Evolutionary conservation across 169 alveolate species (phyloP), one percentile per base, ranked within the genome.

Genomic region (Eimeria praecox): DNA sequence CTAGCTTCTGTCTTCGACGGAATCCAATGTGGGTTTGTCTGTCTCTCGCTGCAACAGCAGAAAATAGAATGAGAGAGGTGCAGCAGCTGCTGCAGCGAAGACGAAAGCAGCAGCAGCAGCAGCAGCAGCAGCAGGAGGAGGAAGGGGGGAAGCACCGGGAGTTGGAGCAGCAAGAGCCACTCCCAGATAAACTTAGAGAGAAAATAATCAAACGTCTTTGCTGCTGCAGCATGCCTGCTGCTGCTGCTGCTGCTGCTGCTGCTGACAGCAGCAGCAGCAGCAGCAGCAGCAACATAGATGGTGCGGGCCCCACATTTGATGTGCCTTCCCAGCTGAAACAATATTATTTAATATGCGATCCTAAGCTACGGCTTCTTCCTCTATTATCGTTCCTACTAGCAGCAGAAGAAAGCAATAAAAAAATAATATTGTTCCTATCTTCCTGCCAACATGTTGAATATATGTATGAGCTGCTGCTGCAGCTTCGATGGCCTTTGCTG

Each of bases 371-470:
- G 4, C 90, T 86, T 52, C 85, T 86, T 40, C 92, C 69, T 30
- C 85, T 94, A 54, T 73, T 94, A 9, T 83, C 96, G 8, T 69
- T 82, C 3, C 80, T 94, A 24, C 93, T 83, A 20, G 73, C 69
- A 5, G 90, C 95, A 22, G 78, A 90, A 42, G 69, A 33, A 8
- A 54, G 75, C 38, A 49, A 35, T 30, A 91, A 91, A 38, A 94
- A 85, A 35, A 69, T 85, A 40, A 27, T 94, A 22, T 94, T 94
- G 49, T 94, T 94, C 35, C 38, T 85, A 22, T 83, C 94, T 46
- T 78, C 82, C 82, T 94, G 96, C 82, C 82, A 90, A 24, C 59
- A 73, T 33, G 96, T 93, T 44, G 96, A 93, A 22, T 66, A 38
- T 49, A 66, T 82, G n/a, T 77, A 85, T 85, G 42, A 33, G 54